phyloP scores from a whole-genome alignment of 768 basidiomycete genomes.

The Russula emetica region DNA sequence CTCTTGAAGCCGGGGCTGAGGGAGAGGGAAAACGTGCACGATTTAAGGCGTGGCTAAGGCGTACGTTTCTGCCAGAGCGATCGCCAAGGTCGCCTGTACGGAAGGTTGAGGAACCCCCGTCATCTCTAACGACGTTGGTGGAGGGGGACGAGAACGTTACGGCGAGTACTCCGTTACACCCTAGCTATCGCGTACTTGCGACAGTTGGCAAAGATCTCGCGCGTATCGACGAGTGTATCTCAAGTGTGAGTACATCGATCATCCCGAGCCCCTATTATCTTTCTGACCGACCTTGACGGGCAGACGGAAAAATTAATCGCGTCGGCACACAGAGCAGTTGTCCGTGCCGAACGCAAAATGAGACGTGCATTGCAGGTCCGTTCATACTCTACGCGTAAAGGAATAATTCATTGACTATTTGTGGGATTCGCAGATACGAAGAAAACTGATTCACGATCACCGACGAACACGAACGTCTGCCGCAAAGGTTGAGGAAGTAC shows the following conservation, averaged over 20 bases:
- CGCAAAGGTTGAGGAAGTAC: background rate
- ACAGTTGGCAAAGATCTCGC: slow-evolving; percentile 55
- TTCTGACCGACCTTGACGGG: background rate
- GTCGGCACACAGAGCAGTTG: slow-evolving; percentile 20
- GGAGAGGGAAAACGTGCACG: slow-evolving; percentile 42
- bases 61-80: slow-evolving; percentile 42
- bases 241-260: slow-evolving; percentile 42
- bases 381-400: slow-evolving; percentile 11
- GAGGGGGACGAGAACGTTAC: slow-evolving; percentile 11
- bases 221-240: slow-evolving; percentile 50
- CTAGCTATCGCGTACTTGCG: slow-evolving; percentile 46
- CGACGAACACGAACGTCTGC: slow-evolving; percentile 10
- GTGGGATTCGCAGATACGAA: slow-evolving; percentile 9
- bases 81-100: slow-evolving; percentile 17
- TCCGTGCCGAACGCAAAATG: slow-evolving; percentile 22
- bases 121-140: slow-evolving; percentile 10
- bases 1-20: slow-evolving; percentile 23
- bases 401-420: background rate
- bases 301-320: slow-evolving; percentile 19
- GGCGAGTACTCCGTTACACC: background rate
- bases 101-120: slow-evolving; percentile 14
- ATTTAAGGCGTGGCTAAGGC: slow-evolving; percentile 61
- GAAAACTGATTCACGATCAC: slow-evolving; percentile 16
- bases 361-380: slow-evolving; percentile 22
- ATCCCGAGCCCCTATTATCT: background rate